Evolutionary conservation across 2,329 filamentous ascomycete genomes (phyloP).

Genomic region (Pseudogymnoascus sp.): DNA sequence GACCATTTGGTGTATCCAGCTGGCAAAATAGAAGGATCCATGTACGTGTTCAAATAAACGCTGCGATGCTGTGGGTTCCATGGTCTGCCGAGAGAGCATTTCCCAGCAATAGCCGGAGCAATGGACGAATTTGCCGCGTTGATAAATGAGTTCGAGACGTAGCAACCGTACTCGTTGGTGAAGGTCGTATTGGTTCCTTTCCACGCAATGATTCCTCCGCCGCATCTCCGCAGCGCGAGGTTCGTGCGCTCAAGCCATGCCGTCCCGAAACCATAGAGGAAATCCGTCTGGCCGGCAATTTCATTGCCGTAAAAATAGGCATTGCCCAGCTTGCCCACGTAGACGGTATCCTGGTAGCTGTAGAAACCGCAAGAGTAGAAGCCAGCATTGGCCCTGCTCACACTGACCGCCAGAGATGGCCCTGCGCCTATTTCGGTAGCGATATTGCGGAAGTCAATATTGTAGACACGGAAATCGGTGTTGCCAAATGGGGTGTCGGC

Average conservation of each 20-base stretch:
- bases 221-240: conserved; percentile 50
- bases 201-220: conserved; percentile 62
- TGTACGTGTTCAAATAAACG: conserved; percentile 41
- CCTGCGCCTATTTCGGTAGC: conserved; percentile 34
- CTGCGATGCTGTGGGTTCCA: conserved; percentile 46
- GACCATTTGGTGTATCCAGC: conserved; percentile 45
- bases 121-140: conserved; percentile 45
- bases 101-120: conserved; percentile 27
- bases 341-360: conserved; percentile 62
- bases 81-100: conserved; percentile 45
- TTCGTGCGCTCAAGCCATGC: conserved; percentile 49
- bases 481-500: conserved; percentile 55
- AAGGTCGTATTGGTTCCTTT: conserved; percentile 61
- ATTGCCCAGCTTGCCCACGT: conserved; percentile 58
- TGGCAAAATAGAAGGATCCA: conserved; percentile 42
- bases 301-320: conserved; percentile 54
- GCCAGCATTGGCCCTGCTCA: conserved; percentile 55
- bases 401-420: conserved; percentile 50
- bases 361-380: conserved; percentile 61
- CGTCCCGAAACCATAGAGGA: conserved; percentile 61
- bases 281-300: conserved; percentile 59
- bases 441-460: conserved; percentile 54
- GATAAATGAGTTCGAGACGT: conserved; percentile 49
- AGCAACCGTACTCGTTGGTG: conserved; percentile 58
- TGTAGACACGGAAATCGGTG: conserved; percentile 56